Percentiles rank a stretch among this genome's conserved stretches.
Conservation (phyloP, 1,284 basidiomycete genomes). For the Boletellus deceptivus region DNA sequence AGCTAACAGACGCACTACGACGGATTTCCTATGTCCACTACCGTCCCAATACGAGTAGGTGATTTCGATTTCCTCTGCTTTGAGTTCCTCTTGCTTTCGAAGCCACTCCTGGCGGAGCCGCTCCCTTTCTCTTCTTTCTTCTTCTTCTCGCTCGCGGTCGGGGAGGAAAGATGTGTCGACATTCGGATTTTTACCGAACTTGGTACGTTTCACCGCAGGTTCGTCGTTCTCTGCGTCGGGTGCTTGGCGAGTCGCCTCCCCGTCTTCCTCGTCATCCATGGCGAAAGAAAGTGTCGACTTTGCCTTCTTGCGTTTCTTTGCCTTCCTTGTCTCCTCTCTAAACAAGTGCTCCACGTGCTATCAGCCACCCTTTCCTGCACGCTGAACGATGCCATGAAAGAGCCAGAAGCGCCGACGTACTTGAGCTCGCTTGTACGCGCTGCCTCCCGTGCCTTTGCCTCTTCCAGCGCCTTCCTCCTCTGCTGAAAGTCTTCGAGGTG, state of each 20-base stretch:
- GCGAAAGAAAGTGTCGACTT: constrained; percentile 90
- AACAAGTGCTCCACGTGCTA: constrained; percentile 74
- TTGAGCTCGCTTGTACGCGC: constrained; percentile 80
- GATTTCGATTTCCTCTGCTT: constrained; percentile 87
- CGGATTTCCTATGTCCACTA: constrained; percentile 92
- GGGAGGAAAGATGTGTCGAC: constrained; percentile 99
- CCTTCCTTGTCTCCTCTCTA: constrained; percentile 84
- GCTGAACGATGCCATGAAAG: constrained; percentile 1
- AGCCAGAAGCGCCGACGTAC: constrained; percentile 48
- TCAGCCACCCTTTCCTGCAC: constrained; percentile 48
- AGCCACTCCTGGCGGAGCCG: constrained; percentile 90
- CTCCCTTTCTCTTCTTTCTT: constrained; percentile 86
- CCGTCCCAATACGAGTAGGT: constrained; percentile 99
- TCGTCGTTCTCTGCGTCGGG: constrained; percentile 38
- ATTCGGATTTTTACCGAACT: constrained; percentile 90
- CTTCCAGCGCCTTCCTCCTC: constrained; percentile 85
- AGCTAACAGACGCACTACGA: constrained; percentile 59
- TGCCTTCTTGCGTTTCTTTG: constrained; percentile 83
- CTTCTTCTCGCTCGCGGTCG: constrained; percentile 93
- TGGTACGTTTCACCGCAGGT: constrained; percentile 64
- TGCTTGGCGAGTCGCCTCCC: constrained; percentile 37
- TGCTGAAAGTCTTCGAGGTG: constrained; percentile 91
- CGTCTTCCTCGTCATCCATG: constrained; percentile 71
- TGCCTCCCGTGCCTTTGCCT: constrained; percentile 87
- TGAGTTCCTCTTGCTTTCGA: constrained; percentile 82